These are phyloP conservation scores for Castanea crenata DNA, from an alignment of 306 rosid genomes.

Conservation along the genomic window DNA sequence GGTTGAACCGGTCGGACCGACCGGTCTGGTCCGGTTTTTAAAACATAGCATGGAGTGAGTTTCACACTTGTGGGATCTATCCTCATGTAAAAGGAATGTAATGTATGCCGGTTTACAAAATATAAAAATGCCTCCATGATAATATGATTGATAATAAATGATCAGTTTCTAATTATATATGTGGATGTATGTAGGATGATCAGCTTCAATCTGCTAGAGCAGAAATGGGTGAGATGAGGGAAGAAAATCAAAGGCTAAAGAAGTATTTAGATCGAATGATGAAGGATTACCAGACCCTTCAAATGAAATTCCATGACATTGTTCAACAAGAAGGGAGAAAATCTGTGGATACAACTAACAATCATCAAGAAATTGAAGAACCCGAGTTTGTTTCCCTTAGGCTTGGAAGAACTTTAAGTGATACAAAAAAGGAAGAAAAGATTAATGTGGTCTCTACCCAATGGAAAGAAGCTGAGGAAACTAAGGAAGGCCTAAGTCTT, in stretches of 20 bases:
- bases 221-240: slow-evolving; percentile 65
- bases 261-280: slow-evolving; percentile 46
- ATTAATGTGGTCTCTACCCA: slow-evolving; percentile 15
- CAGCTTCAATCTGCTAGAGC: slow-evolving; percentile 61
- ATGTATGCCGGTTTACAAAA: no score
- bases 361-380: slow-evolving; percentile 36
- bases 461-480: slow-evolving; percentile 21
- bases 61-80: no score
- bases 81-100: no score
- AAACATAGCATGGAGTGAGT: no score
- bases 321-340: slow-evolving; percentile 40
- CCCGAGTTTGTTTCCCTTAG: slow-evolving; percentile 66
- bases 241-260: slow-evolving; percentile 79
- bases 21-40: no score
- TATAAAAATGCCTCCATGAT: no score
- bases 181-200: slow-evolving; percentile 32
- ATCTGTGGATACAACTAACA: slow-evolving; percentile 8
- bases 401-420: slow-evolving; percentile 58
- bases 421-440: slow-evolving; percentile 39
- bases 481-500: slow-evolving; percentile 47
- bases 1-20: no score
- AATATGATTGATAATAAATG: no score
- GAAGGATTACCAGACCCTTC: slow-evolving; percentile 65
- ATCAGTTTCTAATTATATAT: not conserved
- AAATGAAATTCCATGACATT: slow-evolving; percentile 51